Conservation (phyloP, 73 alveolate genomes). For the Paramecium caudatum region DNA sequence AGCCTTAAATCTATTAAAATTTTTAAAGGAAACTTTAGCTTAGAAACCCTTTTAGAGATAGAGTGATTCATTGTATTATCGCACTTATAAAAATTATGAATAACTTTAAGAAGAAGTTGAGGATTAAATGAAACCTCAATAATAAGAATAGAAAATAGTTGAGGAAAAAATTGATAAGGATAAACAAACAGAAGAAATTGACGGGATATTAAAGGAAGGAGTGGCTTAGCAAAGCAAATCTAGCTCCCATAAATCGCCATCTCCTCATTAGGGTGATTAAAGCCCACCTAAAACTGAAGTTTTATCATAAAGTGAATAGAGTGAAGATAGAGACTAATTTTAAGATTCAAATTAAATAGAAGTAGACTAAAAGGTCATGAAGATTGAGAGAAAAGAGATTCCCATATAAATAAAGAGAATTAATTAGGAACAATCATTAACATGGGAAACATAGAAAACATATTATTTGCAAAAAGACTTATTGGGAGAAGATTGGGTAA, state of each 20-base stretch:
- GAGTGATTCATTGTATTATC: too few relatives aligned
- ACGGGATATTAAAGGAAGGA: not conserved
- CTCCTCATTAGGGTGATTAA: not conserved
- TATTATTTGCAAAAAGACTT: not conserved
- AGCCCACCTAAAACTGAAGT: too few relatives aligned
- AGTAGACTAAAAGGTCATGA: not conserved
- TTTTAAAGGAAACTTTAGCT: not conserved
- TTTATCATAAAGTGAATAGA: not conserved
- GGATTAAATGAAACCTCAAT: not conserved
- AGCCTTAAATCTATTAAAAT: not conserved
- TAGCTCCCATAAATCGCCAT: not conserved
- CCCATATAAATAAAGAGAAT: not conserved
- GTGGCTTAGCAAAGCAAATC: not conserved
- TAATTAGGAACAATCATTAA: not conserved
- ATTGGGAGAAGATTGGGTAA: not conserved
- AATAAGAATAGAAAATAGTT: not conserved
- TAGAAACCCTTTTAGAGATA: too few relatives aligned
- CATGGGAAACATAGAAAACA: not conserved
- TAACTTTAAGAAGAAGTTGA: not conserved
- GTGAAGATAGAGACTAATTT: not conserved
- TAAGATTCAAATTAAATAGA: not conserved
- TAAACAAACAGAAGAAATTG: not conserved
- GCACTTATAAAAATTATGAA: not conserved
- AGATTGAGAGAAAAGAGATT: not conserved
- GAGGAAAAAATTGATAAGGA: not conserved